These are phyloP conservation scores for Dispira simplex DNA, from an alignment of 192 early-diverging fungal genomes.

Conservation along the genomic window DNA sequence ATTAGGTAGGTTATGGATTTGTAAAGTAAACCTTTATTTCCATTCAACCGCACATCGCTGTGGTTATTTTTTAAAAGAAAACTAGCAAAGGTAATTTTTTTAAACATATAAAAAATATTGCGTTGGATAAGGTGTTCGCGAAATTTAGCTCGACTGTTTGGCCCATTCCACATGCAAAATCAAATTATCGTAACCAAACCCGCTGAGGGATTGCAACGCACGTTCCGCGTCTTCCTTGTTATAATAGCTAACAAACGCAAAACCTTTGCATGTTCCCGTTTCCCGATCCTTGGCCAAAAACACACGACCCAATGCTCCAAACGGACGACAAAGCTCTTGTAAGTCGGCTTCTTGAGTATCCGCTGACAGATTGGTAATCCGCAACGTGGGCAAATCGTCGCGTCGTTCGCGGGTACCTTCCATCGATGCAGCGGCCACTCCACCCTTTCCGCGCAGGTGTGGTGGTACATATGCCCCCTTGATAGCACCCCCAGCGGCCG, in stretches of 20 bases:
- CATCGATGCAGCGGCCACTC: constrained; percentile 16
- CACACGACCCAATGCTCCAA: constrained; percentile 73
- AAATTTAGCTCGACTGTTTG: constrained; percentile 13
- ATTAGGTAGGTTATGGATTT: too few species aligned
- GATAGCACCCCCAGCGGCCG: constrained; percentile 13
- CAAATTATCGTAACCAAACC: constrained; percentile 91
- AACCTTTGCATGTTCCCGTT: constrained; percentile 81
- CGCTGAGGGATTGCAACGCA: constrained; percentile 77
- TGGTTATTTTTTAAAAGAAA: too few species aligned
- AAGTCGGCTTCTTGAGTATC: constrained; percentile 82
- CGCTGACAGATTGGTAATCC: constrained; percentile 95
- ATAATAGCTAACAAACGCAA: constrained; percentile 85
- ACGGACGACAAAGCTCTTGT: constrained; percentile 70
- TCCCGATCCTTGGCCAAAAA: constrained; percentile 78
- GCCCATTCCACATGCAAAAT: constrained; percentile 87
- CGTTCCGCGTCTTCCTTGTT: constrained; percentile 65
- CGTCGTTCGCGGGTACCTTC: constrained; percentile 38
- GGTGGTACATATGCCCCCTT: constrained; percentile 74
- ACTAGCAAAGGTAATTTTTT: too few species aligned
- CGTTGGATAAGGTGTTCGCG: too few species aligned
- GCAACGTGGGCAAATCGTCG: constrained; percentile 57
- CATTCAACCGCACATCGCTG: too few species aligned
- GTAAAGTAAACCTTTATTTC: too few species aligned
- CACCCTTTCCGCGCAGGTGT: constrained; percentile 47
- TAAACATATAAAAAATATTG: too few species aligned